Evolutionary conservation across 169 alveolate genomes (phyloP).

Genomic region (Besnoitia besnoiti): DNA sequence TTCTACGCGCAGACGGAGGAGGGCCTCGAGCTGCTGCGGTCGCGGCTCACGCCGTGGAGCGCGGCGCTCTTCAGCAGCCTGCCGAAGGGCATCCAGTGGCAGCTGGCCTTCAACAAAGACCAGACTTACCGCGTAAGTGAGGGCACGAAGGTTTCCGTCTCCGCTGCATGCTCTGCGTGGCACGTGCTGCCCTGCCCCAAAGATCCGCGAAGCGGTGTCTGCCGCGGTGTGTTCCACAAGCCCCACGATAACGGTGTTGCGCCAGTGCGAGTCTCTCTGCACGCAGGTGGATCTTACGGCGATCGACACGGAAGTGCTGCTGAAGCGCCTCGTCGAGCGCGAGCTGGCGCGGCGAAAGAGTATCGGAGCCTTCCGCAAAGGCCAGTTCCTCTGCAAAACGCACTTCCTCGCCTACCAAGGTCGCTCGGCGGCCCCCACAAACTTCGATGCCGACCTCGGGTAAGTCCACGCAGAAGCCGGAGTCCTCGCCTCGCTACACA

Average conservation of each 20-base stretch:
- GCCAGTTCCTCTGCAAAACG: conserved; percentile 79
- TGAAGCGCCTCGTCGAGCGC: conserved; percentile 78
- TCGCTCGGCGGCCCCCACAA: conserved; percentile 85
- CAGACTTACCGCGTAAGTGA: background rate
- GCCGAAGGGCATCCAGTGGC: conserved; percentile 46
- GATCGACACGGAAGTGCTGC: conserved; percentile 82
- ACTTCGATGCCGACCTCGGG: conserved; percentile 81
- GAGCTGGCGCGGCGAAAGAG: conserved; percentile 80
- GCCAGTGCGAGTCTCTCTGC: too few species aligned
- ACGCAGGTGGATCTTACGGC: conserved; percentile 35
- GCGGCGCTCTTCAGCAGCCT: conserved; percentile 41
- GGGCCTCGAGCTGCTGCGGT: conserved; percentile 29
- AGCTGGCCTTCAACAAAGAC: conserved; percentile 39
- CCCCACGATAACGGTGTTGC: too few species aligned
- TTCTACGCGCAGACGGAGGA: conserved; percentile 33
- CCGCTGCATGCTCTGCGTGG: too few species aligned
- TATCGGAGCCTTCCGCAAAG: conserved; percentile 75
- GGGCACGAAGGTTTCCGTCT: background rate
- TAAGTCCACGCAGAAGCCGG: conserved; percentile 67
- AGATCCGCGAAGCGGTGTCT: too few species aligned
- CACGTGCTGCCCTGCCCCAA: too few species aligned
- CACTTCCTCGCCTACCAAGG: conserved; percentile 88
- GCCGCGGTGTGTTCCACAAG: too few species aligned
- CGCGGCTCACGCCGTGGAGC: conserved; percentile 48
- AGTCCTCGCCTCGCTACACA: background rate